Base-by-base conservation (phyloP, 176 grass and related monocot genomes). In the Triticum aestivum region DNA sequence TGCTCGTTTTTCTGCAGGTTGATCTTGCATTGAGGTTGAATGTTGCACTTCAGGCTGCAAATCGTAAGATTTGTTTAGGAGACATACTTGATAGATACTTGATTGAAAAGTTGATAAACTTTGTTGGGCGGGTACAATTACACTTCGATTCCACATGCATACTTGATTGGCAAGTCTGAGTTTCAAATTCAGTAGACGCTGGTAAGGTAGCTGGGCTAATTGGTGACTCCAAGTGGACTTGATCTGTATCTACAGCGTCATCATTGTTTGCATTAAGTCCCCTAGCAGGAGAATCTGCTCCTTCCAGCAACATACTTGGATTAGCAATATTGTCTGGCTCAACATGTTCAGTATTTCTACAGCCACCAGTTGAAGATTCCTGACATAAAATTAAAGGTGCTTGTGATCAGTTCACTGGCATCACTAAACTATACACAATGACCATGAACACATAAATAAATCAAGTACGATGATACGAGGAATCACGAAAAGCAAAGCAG, bases 21-120 rank as follows among this genome's bases (percentile, higher is more conserved):
- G 82, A 67, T 37, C 63, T 69, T 83, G 47, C 66, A 70, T 70
- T 61, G 62, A 89, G 20, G 61, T 81, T 85, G 77, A 80, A 47
- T 32, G 61, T 52, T 85, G 88, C 41, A 12, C 65, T 77, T 47
- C 52, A 78, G 70, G 66, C 49, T 81, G 84, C 9, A 73, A 77
- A 59, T 52, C 61, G 17, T 5, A 30, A 74, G 69, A 77, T 44
- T 44, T 44, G 42, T 44, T 44, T 10, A 44, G 42, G 42, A 44
- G 42, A 44, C 42, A 44, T 44, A 44, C 42, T 44, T 44, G 42
- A 44, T 11, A 3, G 42, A 44, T 44, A 44, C 42, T 44, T 44
- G 42, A 44, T 44, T 44, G 10, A 10, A 9, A 44, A 82, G 51
- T 47, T 83, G 38, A 37, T 61, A 26, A 20, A n/a, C 38, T 88